Base-by-base conservation (phyloP, 805 yeast genomes). In the Zygoascus ofunaensis region DNA sequence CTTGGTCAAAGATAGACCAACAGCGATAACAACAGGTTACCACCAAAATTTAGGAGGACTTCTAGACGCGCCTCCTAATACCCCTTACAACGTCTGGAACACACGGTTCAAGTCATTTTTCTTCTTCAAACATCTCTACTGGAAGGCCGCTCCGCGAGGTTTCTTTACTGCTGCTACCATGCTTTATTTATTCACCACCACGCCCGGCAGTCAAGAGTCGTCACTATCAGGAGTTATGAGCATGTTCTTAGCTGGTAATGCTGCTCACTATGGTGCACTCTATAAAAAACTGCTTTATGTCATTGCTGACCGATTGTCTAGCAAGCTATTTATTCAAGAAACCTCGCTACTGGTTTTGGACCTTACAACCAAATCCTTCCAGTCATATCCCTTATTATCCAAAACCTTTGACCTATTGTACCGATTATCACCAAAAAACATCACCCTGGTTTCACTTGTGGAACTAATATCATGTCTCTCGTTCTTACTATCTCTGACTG, bases 401-500 rank as follows among this genome's bases (percentile, higher is more conserved):
- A 8, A 12, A 12, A 7, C 7, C 30, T 26, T 8, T 26, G 30
- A 7, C 12, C 10, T 26, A 12, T 26, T 26, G 7, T 26, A 7
- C 12, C 7, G 30, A 26, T 26, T 26, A 7, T 8, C 30, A 26
- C 12, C 12, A 8, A 8, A 7, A 8, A 26, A 26, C 30, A 17
- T 45, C 3, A 23, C 12, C 19, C 15, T 40, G 5, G 32, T 30
- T 7, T 17, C 44, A 5, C 20, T 24, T 14, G 43, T 23, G 4
- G 47, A 35, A 10, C 22, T 40, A 4, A 10, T 40, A 5, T 33
- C 42, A 39, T 37, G 42, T 37, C n/a, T 37, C 15, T 4, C 46
- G 10, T 37, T 37, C 23, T 14, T 37, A 10, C 49, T 74, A 10
- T 76, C 82, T 1, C 55, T 73, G 14, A 64, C 78, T 0, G 62